Evolutionary conservation across 805 yeast genomes (phyloP).

Genomic region (Blastobotrys parvus): DNA sequence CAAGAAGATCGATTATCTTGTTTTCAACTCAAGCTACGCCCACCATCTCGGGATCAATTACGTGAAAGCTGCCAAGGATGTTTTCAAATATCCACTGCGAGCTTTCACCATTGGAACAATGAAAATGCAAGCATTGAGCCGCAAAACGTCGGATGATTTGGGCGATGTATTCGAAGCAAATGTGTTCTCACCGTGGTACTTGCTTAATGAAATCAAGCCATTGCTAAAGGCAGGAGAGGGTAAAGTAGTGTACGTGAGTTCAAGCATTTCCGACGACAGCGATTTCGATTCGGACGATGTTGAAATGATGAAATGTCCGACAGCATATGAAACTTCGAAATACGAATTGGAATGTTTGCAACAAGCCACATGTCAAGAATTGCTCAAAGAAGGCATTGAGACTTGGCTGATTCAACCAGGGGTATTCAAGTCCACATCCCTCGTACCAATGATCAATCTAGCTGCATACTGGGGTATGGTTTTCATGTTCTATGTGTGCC

Average conservation of each 20-base stretch:
- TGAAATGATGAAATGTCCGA: constrained; percentile 52
- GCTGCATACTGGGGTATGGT: constrained; percentile 84
- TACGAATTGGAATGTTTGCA: constrained; percentile 79
- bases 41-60: constrained; percentile 83
- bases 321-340: constrained; percentile 89
- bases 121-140: constrained; percentile 75
- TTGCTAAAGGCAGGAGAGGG: constrained; percentile 55
- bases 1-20: constrained; percentile 63
- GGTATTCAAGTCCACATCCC: constrained; percentile 76
- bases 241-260: constrained; percentile 74
- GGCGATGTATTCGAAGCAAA: constrained; percentile 91
- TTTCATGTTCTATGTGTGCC: constrained; percentile 70
- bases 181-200: constrained; percentile 91
- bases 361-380: constrained; percentile 50
- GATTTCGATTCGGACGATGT: constrained; percentile 68
- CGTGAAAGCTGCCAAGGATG: constrained; percentile 64
- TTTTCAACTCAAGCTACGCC: constrained; percentile 86
- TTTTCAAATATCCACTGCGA: constrained; percentile 55
- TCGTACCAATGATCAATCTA: constrained; percentile 63
- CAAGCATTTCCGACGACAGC: constrained; percentile 71
- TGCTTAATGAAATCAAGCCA: constrained; percentile 57
- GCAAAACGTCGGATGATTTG: constrained; percentile 63
- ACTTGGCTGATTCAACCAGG: constrained; percentile 92
- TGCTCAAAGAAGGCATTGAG: constrained; percentile 45
- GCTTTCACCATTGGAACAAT: constrained; percentile 87